Base-by-base conservation (phyloP, 192 early-diverging fungal genomes). In the Polychytrium aggregatum region DNA sequence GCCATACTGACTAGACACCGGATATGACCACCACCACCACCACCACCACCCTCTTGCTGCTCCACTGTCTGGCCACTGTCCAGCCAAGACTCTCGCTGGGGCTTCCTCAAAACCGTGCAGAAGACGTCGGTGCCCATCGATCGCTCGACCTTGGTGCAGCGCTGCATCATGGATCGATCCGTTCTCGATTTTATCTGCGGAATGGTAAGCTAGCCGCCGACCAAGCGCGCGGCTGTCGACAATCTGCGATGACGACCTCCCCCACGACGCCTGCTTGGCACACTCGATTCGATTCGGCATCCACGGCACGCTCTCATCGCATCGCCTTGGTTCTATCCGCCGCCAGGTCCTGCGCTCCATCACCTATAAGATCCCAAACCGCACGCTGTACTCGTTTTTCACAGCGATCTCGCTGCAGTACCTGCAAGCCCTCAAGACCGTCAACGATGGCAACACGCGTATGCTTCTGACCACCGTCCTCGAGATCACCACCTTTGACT, bases 161-260 rank as follows among this genome's bases (percentile, higher is more conserved):
- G 74, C 39, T 81, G 79, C 57, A 46, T 63, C 27, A 78, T 76
- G 44, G 86, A 89, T 56, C 57, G 74, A 11, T 69, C 79, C 6
- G 39, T 94, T 5, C 62, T 92, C 17, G 72, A 84, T 47, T 92
- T 87, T 55, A 67, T 97, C 20, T 90, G 81, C 60, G 62, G 81
- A 28, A 76, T 76, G 34, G 74, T 74, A 79, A 70, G 2, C 45
- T 55, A 33, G 31, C 6, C 31, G 6, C 4, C 4, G 31, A 8
- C 31, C 31, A 11, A 33, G 31, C 31, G 31, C 31, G n/a, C n/a
- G n/a, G n/a, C n/a, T n/a, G n/a, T n/a, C n/a, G n/a, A n/a, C n/a
- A n/a, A n/a, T n/a, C n/a, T 64, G 62, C 40, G 52, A 63, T 31
- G 55, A 50, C 10, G 40, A 55, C 29, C 50, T 71, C 37, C 11